Base-by-base conservation (phyloP, 176 grass and related monocot genomes). In the Bonia amplexicaulis region DNA sequence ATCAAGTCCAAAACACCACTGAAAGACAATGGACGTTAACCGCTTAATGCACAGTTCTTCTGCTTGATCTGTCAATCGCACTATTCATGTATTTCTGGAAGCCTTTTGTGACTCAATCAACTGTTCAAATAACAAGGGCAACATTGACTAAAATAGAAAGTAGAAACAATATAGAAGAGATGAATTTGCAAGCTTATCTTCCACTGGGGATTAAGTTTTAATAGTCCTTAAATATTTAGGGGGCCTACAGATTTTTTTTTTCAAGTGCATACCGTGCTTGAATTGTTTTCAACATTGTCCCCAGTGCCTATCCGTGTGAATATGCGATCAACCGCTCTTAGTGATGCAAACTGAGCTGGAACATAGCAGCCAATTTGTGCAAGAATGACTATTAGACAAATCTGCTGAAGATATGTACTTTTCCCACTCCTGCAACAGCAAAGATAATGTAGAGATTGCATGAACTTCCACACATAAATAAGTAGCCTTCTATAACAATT, bases 351-450 rank as follows among this genome's bases (percentile, higher is more conserved):
- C 82, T 90, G 93, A 91, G 93, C 93, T 44, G 96, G 96, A 69
- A 98, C 81, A 78, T 93, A 98, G 77, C 96, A 98, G 31, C 96
- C 96, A 59, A 93, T 93, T 84, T 98, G 96, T 55, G 96, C 96
- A 80, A 95, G 96, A 83, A 98, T 92, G 62, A 90, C 89, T 80
- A 93, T 93, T 74, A 95, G 84, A 89, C 96, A 98, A 80, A 98
- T 93, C 86, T 95, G 96, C 84, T 93, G 93, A 88, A 98, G 96
- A 90, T 98, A 98, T 75, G 96, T 98, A 74, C 96, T 95, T 90
- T 98, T 98, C 42, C 96, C 93, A 61, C 96, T 98, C 96, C 96
- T 98, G 85, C 73, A 54, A 87, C 64, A 92, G 31, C 68, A 88
- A 86, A 81, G 62, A 60, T 15, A 83, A 52, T 61, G 41, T 51